Conservation (phyloP, 345 rosid species). For the Linum lewisii region DNA sequence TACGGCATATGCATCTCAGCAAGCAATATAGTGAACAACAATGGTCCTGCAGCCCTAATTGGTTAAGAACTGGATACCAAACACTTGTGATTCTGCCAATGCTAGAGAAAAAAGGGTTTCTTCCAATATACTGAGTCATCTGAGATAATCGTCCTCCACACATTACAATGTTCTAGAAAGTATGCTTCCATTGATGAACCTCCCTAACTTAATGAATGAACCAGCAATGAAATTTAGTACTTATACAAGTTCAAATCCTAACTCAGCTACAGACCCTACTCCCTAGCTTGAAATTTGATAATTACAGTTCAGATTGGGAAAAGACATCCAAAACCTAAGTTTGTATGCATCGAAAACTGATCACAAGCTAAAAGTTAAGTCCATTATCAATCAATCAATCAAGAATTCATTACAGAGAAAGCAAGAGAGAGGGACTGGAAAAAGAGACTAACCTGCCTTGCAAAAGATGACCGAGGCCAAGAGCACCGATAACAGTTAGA, state of each 20-base stretch:
- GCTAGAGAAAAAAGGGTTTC: too few species aligned
- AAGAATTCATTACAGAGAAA: not conserved
- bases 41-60: too few species aligned
- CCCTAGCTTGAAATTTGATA: not conserved
- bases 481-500: conserved; percentile 66
- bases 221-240: not conserved
- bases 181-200: too few species aligned
- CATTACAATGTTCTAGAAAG: too few species aligned
- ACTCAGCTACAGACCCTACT: not conserved
- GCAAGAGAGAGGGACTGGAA: not conserved
- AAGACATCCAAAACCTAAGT: not conserved
- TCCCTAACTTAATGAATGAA: too few species aligned
- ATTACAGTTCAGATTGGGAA: not conserved
- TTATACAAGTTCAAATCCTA: not conserved
- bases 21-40: too few species aligned
- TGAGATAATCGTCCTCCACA: too few species aligned
- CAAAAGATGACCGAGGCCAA: conserved; percentile 81
- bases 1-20: too few species aligned
- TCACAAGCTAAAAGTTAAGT: not conserved
- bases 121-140: too few species aligned
- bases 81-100: too few species aligned
- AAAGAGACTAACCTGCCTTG: conserved; percentile 70
- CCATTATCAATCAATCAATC: not conserved
- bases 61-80: too few species aligned
- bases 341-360: not conserved